A percentile compares a stretch with the other conserved stretches of the same genome.
Conservation (phyloP, 148 eudicot species). For the Persicaria tinctoria region DNA sequence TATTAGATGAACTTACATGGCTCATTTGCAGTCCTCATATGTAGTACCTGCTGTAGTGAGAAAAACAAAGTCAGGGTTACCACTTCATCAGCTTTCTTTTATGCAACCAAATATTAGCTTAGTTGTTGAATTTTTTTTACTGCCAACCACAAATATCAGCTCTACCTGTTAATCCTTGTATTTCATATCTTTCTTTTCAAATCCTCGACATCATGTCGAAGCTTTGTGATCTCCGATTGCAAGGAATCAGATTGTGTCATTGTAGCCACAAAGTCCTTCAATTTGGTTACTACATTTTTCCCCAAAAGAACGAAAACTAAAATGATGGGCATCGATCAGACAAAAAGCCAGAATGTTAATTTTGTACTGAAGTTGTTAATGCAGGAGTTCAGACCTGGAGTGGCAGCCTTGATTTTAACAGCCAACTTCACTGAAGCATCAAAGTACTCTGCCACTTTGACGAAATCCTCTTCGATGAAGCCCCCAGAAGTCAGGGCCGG, state of each 20-base stretch:
- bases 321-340: neutral
- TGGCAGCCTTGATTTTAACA: slow-evolving; percentile 62
- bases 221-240: slow-evolving; percentile 77
- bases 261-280: slow-evolving; percentile 86
- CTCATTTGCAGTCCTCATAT: neutral
- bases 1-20: neutral
- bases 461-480: slow-evolving; percentile 89
- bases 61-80: too few relatives aligned
- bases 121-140: too few relatives aligned
- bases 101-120: too few relatives aligned
- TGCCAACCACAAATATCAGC: neutral
- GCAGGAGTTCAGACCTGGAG: slow-evolving; percentile 39
- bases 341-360: neutral
- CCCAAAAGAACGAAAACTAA: neutral
- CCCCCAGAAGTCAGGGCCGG: slow-evolving; percentile 98
- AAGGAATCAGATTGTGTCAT: slow-evolving; percentile 48
- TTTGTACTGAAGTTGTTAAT: neutral
- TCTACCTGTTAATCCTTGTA: slow-evolving; percentile 52
- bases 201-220: slow-evolving; percentile 71
- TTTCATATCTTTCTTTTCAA: slow-evolving; percentile 84
- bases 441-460: slow-evolving; percentile 87
- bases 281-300: slow-evolving; percentile 58
- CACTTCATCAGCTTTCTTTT: too few relatives aligned
- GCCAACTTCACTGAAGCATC: slow-evolving; percentile 86
- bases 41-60: neutral